phyloP scores from a whole-genome alignment of 495 filamentous ascomycete genomes.

The Aspergillus olivimuriae region DNA sequence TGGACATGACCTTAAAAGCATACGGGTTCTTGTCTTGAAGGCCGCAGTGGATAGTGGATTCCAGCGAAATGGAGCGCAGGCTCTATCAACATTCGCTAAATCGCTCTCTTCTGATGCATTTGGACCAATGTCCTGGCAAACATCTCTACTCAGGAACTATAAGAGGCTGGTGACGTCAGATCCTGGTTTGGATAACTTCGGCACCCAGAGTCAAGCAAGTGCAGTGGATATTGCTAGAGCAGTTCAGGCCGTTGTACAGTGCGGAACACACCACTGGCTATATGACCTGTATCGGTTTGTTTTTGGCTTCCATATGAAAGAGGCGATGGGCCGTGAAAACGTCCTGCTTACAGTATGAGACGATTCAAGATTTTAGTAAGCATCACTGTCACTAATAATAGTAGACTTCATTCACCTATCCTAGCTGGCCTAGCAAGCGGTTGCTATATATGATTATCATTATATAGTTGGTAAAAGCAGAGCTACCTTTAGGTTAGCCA shows the following conservation, averaged over 20 bases:
- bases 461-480: no score
- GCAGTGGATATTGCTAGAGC: slow-evolving; percentile 70
- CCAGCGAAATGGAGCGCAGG: slow-evolving; percentile 35
- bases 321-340: slow-evolving; percentile 52
- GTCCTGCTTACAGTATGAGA: slow-evolving; percentile 43
- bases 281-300: slow-evolving; percentile 77
- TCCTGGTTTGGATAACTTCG: slow-evolving; percentile 52
- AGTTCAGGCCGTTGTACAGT: slow-evolving; percentile 64
- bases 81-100: slow-evolving; percentile 65
- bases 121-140: slow-evolving; percentile 63
- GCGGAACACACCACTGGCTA: slow-evolving; percentile 64
- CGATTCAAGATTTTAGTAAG: neutral
- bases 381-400: neutral
- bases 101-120: slow-evolving; percentile 71
- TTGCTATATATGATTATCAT: no score
- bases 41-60: slow-evolving; percentile 78
- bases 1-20: slow-evolving; percentile 64
- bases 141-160: slow-evolving; percentile 65
- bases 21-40: slow-evolving; percentile 72
- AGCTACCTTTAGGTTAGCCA: no score
- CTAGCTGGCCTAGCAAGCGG: neutral
- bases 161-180: slow-evolving; percentile 68
- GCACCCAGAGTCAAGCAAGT: slow-evolving; percentile 50
- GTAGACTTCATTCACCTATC: no score
- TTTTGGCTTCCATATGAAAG: slow-evolving; percentile 75